phyloP scores from a whole-genome alignment of 2,329 filamentous ascomycete species.

The Epichloe aotearoae region DNA sequence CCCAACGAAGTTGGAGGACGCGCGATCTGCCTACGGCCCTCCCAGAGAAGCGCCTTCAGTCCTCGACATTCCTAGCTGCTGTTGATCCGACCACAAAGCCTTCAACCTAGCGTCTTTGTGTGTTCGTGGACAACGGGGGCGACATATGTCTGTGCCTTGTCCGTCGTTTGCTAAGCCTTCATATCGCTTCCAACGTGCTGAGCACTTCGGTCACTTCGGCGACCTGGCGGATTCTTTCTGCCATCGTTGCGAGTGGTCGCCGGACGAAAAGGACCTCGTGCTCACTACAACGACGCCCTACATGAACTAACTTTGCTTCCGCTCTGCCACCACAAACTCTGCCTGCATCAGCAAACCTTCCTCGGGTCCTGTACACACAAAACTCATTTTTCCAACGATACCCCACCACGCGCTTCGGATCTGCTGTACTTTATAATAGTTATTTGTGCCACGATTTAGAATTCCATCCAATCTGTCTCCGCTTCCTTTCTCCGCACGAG shows the following conservation, averaged over 20 bases:
- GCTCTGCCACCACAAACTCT: neutral
- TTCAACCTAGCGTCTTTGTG: neutral
- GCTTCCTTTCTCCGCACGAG: neutral
- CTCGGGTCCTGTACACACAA: neutral
- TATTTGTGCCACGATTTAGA: neutral
- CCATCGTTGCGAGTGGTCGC: neutral
- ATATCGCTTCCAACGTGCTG: neutral
- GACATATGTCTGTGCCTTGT: neutral
- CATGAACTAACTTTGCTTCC: neutral
- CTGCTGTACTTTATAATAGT: neutral
- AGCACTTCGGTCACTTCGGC: neutral
- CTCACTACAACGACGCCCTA: neutral
- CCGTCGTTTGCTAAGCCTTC: neutral
- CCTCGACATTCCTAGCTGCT: neutral
- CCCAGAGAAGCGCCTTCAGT: neutral
- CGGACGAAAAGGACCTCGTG: neutral
- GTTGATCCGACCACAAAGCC: neutral
- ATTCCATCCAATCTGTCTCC: neutral
- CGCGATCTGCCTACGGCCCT: neutral
- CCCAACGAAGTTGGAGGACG: slow-evolving; percentile 1
- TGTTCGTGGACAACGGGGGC: neutral
- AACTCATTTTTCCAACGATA: neutral
- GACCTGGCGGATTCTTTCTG: neutral
- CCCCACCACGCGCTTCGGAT: neutral
- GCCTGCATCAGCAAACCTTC: neutral